Evolutionary conservation across 2,329 filamentous ascomycete genomes (phyloP).

Genomic region (Neofusicoccum cordaticola): DNA sequence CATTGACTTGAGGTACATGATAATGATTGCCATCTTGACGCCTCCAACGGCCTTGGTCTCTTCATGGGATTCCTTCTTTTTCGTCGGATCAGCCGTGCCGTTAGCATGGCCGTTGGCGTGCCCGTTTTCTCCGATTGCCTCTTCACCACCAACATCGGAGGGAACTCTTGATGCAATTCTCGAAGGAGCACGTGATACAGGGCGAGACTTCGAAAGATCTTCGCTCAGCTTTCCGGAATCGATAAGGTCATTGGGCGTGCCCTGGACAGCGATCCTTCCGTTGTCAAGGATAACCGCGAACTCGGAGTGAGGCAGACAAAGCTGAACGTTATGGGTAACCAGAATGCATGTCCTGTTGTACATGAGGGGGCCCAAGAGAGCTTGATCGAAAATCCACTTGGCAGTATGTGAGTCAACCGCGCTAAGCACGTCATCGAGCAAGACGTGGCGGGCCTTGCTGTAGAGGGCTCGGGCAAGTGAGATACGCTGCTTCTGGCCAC

Average conservation of each 20-base stretch:
- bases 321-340: slow-evolving; percentile 90
- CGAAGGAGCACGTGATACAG: slow-evolving; percentile 68
- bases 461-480: slow-evolving; percentile 97
- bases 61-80: slow-evolving; percentile 25
- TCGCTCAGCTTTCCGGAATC: slow-evolving; percentile 86
- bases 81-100: slow-evolving; percentile 39
- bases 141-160: slow-evolving; percentile 68
- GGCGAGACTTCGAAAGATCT: slow-evolving; percentile 72
- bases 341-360: slow-evolving; percentile 83
- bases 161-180: slow-evolving; percentile 73
- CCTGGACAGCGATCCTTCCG: slow-evolving; percentile 73
- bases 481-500: slow-evolving; percentile 96
- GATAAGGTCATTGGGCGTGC: slow-evolving; percentile 74
- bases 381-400: slow-evolving; percentile 96
- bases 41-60: slow-evolving; percentile 83
- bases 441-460: slow-evolving; percentile 83
- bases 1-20: slow-evolving; percentile 85
- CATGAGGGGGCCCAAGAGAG: slow-evolving; percentile 88
- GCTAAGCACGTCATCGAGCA: slow-evolving; percentile 92
- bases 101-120: slow-evolving; percentile 46
- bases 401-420: slow-evolving; percentile 97
- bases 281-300: slow-evolving; percentile 86
- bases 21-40: slow-evolving; percentile 82
- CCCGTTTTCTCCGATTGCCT: slow-evolving; percentile 30
- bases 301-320: slow-evolving; percentile 77